phyloP scores from a whole-genome alignment of 2,329 filamentous ascomycete species.

The Colletotrichum destructivum region DNA sequence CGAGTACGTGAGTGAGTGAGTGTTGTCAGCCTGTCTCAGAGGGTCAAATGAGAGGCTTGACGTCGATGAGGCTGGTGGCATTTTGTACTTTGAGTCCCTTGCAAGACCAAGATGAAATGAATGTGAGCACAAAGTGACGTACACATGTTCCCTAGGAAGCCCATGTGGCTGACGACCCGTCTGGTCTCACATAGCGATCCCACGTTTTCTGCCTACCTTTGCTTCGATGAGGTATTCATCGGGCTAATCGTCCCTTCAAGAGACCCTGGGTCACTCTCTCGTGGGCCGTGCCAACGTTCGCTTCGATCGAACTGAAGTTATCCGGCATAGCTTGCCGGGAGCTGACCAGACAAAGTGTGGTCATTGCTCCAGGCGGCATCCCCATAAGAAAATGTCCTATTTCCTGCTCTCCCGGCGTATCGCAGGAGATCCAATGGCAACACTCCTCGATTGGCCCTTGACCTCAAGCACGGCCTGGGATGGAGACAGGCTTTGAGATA shows the following conservation, averaged over 20 bases:
- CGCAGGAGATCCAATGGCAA: constrained; percentile 32
- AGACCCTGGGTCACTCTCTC: constrained; percentile 6
- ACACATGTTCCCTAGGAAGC: constrained; percentile 19
- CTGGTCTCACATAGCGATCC: constrained; percentile 33
- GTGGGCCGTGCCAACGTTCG: constrained; percentile 25
- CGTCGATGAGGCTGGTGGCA: constrained; percentile 44
- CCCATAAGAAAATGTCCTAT: constrained; percentile 19
- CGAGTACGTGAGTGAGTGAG: background rate
- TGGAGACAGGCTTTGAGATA: constrained; percentile 1
- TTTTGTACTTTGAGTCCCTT: constrained; percentile 33
- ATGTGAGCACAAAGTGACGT: constrained; percentile 38
- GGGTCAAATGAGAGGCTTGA: constrained; percentile 15
- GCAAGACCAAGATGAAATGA: background rate
- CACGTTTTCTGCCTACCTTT: constrained; percentile 28
- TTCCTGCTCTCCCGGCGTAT: constrained; percentile 10
- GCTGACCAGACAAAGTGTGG: background rate
- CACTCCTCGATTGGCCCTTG: constrained; percentile 17
- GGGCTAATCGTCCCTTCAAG: background rate
- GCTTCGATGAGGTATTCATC: constrained; percentile 21
- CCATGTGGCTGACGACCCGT: constrained; percentile 31
- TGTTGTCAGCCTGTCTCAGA: background rate
- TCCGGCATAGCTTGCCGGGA: constrained; percentile 12
- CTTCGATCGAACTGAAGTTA: constrained; percentile 37
- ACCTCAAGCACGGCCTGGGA: constrained; percentile 20
- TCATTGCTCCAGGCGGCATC: background rate